Percentiles rank a stretch among this genome's conserved stretches.
Conservation (phyloP, 108 stramenopile species). For the Stephanodiscus minutulus region DNA sequence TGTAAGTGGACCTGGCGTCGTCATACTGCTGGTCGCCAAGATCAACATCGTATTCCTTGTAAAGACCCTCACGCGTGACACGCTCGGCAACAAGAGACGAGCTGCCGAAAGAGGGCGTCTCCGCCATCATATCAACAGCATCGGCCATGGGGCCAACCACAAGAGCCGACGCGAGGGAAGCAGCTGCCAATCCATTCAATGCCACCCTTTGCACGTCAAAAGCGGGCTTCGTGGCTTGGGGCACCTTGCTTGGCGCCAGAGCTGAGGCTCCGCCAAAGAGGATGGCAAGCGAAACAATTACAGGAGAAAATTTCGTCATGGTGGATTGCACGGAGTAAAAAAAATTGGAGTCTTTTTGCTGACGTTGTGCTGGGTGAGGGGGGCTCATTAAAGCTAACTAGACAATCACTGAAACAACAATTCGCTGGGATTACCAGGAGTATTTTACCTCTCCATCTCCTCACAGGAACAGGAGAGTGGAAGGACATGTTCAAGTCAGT, state of each 20-base stretch:
- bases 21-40: slow-evolving; percentile 66
- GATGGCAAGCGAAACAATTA: slow-evolving; percentile 27
- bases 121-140: slow-evolving; percentile 53
- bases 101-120: slow-evolving; percentile 54
- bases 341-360: no score
- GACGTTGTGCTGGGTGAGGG: neutral
- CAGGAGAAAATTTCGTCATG: slow-evolving; percentile 39
- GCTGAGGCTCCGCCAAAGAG: slow-evolving; percentile 33
- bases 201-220: slow-evolving; percentile 33
- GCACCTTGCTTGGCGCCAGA: slow-evolving; percentile 39
- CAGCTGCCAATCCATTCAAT: slow-evolving; percentile 32
- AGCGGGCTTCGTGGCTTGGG: slow-evolving; percentile 30
- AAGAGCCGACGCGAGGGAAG: slow-evolving; percentile 40
- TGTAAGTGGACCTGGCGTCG: slow-evolving; percentile 87
- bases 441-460: no score
- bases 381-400: neutral
- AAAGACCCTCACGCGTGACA: slow-evolving; percentile 78
- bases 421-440: no score
- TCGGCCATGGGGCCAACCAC: slow-evolving; percentile 55
- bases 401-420: no score
- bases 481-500: no score
- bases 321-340: no score
- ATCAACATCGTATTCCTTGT: slow-evolving; percentile 84
- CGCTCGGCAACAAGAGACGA: slow-evolving; percentile 70
- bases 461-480: no score